Evolutionary conservation across 441 rosid genomes (phyloP).

Genomic region (Theobroma grandiflorum): DNA sequence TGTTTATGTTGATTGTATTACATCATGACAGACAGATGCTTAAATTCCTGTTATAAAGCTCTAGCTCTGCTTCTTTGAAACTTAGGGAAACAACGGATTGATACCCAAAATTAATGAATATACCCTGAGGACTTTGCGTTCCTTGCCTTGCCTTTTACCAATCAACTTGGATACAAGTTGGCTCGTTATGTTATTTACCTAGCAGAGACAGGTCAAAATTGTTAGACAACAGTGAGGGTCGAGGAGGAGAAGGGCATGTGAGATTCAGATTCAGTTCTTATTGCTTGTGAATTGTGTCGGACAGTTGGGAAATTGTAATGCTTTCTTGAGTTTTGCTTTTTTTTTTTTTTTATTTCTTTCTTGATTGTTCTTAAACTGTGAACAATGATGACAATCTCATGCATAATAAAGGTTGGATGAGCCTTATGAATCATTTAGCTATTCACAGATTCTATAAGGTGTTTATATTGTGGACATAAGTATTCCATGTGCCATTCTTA

Average conservation of each 20-base stretch:
- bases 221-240: not conserved
- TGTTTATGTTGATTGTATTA: not conserved
- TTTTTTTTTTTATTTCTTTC: not conserved
- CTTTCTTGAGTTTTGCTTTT: not conserved
- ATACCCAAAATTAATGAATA: not conserved
- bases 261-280: not conserved
- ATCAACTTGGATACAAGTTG: not conserved
- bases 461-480: not conserved
- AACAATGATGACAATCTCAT: constrained; percentile 3
- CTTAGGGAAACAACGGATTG: not conserved
- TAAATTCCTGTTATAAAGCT: not conserved
- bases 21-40: not conserved
- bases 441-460: not conserved
- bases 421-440: not conserved
- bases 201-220: not conserved
- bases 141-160: not conserved
- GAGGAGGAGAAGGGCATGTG: not conserved
- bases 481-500: not conserved
- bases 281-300: not conserved
- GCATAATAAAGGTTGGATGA: not conserved
- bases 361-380: not conserved
- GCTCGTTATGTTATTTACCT: not conserved
- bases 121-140: not conserved
- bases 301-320: not conserved
- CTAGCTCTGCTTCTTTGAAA: constrained; percentile 15